A percentile compares a stretch with the other conserved stretches of the same genome.
These are phyloP conservation scores for Schizochytrium sp. DNA, from an alignment of 108 stramenopile species.

Conservation along the genomic window DNA sequence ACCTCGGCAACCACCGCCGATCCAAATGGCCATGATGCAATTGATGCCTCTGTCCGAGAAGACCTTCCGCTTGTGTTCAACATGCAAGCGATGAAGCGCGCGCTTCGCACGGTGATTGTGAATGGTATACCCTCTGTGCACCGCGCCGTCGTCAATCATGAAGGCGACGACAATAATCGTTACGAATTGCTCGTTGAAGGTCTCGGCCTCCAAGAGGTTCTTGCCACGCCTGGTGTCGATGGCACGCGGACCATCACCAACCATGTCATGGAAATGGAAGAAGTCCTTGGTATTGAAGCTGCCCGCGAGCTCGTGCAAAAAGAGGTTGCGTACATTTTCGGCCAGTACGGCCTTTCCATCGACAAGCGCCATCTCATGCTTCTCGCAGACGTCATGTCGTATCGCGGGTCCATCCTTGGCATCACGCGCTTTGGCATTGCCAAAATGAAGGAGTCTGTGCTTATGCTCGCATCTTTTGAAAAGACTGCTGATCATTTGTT, in stretches of 20 bases:
- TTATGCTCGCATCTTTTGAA: constrained; percentile 98
- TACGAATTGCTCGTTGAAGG: constrained; percentile 94
- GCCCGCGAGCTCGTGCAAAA: constrained; percentile 72
- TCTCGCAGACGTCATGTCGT: constrained; percentile 94
- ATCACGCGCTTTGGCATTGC: constrained; percentile 96
- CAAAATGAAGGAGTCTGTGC: constrained; percentile 92
- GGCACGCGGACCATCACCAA: constrained; percentile 78
- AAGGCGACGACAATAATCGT: constrained; percentile 53
- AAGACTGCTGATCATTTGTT: constrained; percentile 98
- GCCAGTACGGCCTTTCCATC: constrained; percentile 87
- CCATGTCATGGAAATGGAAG: constrained; percentile 88
- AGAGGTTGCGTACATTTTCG: constrained; percentile 92
- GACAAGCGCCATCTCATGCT: constrained; percentile 86
- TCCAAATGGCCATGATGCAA: neutral
- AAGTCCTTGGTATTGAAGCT: constrained; percentile 89
- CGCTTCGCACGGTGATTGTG: constrained; percentile 82
- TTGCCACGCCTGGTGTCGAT: constrained; percentile 86
- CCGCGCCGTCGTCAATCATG: constrained; percentile 93
- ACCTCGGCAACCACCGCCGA: constrained; percentile 34
- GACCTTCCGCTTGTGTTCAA: constrained; percentile 54
- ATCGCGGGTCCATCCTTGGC: constrained; percentile 78
- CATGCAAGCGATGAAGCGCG: constrained; percentile 82
- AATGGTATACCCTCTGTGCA: constrained; percentile 84
- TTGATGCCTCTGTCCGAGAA: neutral
- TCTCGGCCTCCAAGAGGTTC: constrained; percentile 85